Evolutionary conservation across 495 filamentous ascomycete species (phyloP), one percentile per base, ranked within the genome.

Genomic region (Sabuloglossum arenarium): DNA sequence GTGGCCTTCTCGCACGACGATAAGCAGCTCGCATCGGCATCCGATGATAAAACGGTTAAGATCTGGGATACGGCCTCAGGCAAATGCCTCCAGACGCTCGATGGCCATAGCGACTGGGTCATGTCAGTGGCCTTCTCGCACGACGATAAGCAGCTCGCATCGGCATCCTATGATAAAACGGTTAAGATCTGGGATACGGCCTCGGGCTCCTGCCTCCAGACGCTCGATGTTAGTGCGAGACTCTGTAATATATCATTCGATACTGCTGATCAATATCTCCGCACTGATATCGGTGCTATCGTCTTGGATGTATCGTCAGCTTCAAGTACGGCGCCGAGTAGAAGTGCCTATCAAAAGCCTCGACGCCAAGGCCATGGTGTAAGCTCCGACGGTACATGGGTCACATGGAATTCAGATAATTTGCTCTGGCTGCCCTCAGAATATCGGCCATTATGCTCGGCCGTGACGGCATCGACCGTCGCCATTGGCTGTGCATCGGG

Each of bases 181-280:
- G 95, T 98, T 57, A 78, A 91, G 0, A 81, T 98, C 55, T 98
- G 91, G 91, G 91, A 98, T 63, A 94, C 93, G 4, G 79, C 80
- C 29, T 94, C 90, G 19, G 91, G 91, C 6, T 90, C 95, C 68
- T 98, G 91, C 71, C 75, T 98, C 12, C 79, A 86, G 29, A 98
- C 91, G 0, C 73, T 98, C 6, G 86, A 93, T 54, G 5, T 55
- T 59, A 61, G 43, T n/a, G n/a, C n/a, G 52, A 34, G 37, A 28
- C 58, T 64, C 56, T 42, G n/a, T 16, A 62, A 63, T 56, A 60
- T 64, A 60, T 62, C 59, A 52, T 64, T 63, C 55, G n/a, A n/a
- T n/a, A n/a, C n/a, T n/a, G n/a, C n/a, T n/a, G 30, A 10, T 5
- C 30, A 4, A 31, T 31, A 31, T 5, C 30, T 5, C 5, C 30